Evolutionary conservation across 306 rosid genomes (phyloP).

Genomic region (Heteromeles arbutifolia): DNA sequence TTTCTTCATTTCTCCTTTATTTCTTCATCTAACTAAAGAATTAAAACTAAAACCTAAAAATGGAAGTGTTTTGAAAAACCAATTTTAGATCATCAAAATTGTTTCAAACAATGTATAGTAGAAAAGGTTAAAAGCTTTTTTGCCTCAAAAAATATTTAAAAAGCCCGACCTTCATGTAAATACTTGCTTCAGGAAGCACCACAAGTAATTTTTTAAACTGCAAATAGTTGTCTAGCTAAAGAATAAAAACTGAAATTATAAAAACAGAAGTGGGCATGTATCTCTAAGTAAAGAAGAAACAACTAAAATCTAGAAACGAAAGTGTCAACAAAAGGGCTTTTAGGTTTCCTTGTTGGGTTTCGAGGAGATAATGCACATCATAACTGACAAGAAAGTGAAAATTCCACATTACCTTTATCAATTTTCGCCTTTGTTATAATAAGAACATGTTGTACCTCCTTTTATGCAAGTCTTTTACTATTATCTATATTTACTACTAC

Average conservation of each 20-base stretch:
- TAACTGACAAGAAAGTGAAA: neutral
- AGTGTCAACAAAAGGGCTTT: neutral
- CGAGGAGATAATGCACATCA: neutral
- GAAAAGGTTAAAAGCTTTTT: too few species aligned
- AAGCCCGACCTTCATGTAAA: too few species aligned
- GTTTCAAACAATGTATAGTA: too few species aligned
- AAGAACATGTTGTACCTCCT: neutral
- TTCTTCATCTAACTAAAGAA: neutral
- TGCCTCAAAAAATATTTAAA: too few species aligned
- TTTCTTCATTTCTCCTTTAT: neutral
- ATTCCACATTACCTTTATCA: neutral
- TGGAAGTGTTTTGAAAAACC: neutral
- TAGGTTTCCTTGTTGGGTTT: constrained; percentile 3
- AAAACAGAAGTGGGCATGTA: neutral
- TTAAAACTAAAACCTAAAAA: neutral
- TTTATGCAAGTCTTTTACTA: neutral
- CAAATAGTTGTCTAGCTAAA: too few species aligned
- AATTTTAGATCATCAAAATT: too few species aligned
- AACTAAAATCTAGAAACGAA: neutral
- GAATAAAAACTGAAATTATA: too few species aligned
- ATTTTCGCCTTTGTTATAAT: neutral
- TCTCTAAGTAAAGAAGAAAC: neutral
- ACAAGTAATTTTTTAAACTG: too few species aligned
- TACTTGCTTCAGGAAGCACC: neutral
- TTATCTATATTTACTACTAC: neutral